These are phyloP conservation scores for Lasiodiplodia hormozganensis DNA, from an alignment of 2,329 filamentous ascomycete species.

Conservation along the genomic window DNA sequence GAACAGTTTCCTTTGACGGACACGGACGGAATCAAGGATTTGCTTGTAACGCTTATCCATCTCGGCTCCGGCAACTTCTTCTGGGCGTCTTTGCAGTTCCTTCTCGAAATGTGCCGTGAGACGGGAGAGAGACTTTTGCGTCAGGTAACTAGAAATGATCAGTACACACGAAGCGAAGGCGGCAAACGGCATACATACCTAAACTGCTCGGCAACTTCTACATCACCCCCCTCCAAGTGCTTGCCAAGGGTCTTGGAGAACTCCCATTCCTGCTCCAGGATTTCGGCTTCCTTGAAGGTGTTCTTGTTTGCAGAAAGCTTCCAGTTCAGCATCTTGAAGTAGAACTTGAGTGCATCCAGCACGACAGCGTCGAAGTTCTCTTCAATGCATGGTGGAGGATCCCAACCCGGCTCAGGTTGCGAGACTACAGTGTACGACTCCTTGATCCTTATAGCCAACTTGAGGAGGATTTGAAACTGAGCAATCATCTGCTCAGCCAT, in stretches of 20 bases:
- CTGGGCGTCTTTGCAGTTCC: constrained; percentile 83
- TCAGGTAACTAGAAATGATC: constrained; percentile 69
- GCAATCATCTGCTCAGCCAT: constrained; percentile 98
- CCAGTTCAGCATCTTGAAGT: constrained; percentile 99
- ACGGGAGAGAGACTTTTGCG: constrained; percentile 88
- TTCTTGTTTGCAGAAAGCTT: constrained; percentile 98
- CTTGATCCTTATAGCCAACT: constrained; percentile 91
- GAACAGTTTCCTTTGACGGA: constrained; percentile 94
- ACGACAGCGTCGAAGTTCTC: constrained; percentile 94
- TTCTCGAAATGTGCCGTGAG: constrained; percentile 90
- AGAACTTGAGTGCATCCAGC: constrained; percentile 92
- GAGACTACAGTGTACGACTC: constrained; percentile 84
- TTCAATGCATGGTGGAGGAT: constrained; percentile 93
- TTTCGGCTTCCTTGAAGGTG: constrained; percentile 98
- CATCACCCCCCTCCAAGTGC: constrained; percentile 89
- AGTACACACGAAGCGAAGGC: background rate
- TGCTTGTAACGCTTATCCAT: constrained; percentile 98
- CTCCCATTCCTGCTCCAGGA: constrained; percentile 96
- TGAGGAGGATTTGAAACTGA: constrained; percentile 92
- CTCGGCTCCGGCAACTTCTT: constrained; percentile 77
- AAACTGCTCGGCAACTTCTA: constrained; percentile 98
- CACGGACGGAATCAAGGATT: constrained; percentile 92
- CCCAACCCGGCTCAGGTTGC: constrained; percentile 89
- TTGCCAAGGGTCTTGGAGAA: constrained; percentile 94
- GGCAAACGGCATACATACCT: constrained; percentile 55